Evolutionary conservation across 176 grass and related monocot species (phyloP), one percentile per base, ranked within the genome.

Genomic region (Triticum urartu): DNA sequence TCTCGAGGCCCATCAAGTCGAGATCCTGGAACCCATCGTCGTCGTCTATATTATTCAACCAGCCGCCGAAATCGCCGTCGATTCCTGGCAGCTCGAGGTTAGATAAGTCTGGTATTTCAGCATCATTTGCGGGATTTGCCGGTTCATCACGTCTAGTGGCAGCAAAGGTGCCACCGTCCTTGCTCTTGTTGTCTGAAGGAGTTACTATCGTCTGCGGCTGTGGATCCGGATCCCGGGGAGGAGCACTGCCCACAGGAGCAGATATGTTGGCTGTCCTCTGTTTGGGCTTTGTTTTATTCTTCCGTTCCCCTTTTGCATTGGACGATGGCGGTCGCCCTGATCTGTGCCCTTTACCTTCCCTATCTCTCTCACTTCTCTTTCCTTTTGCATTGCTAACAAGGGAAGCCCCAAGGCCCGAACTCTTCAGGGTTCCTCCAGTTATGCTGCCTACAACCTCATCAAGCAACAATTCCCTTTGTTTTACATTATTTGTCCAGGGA

Each of bases 331-430:
- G 87, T 20, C 89, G 81, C 20, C 87, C 90, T 26, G 88, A 85
- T 89, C 85, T 91, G 77, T 92, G 87, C 3, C 88, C 92, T 75
- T 92, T 97, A 45, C 88, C 95, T 81, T 93, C 92, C 61, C 86
- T 77, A 9, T 97, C 94, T 81, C 95, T 95, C 77, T 93, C 95
- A 26, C 95, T 97, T 88, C 92, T 89, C 95, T 97, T 97, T 58
- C 91, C 89, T 91, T 97, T 97, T 6, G 82, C 64, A 71, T 84
- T 91, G 80, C 90, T 97, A 58, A 90, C 86, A 84, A 94, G 89
- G 64, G 90, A 52, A 84, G 79, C 84, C 68, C 87, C 87, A 66
- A 92, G 82, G 74, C 78, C 61, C 0, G 92, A 83, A 12, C 87
- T 24, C 79, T 82, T 89, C 50, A 89, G 42, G 10, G 92, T 83